Base-by-base conservation (phyloP, 2,329 filamentous ascomycete species). In the Arachnomyces sp. region DNA sequence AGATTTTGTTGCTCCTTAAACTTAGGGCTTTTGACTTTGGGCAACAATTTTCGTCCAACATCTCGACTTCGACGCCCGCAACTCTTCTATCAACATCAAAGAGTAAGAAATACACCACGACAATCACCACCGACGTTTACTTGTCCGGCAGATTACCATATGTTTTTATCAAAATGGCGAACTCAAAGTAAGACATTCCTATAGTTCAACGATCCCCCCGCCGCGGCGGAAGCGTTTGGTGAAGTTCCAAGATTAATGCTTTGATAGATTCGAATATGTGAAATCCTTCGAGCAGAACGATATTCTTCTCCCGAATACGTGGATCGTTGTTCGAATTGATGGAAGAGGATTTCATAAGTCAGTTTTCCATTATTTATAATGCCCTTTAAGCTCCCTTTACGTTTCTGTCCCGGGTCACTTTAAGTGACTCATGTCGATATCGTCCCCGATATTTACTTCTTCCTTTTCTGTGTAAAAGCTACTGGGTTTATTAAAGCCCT, bases 341-440 rank as follows among this genome's bases (percentile, higher is more conserved):
- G 92, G 92, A 16, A 77, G 90, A 48, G 89, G 88, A 13, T 98
- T 98, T 65, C 92, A 89, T 55, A 95, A 94, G 87, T 93, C 69
- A 59, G 63, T 57, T 18, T 18, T 28, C 31, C 16, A 31, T 41
- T 38, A 28, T 38, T 38, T 44, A 17, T 38, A 30, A 25, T 15
- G 45, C 45, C 37, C 31, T 30, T 25, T 42, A 28, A 16, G 3
- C 17, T 16, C 17, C 28, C 15, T 32, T 9, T 31, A 31, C 32
- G 31, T 17, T 43, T 12, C 16, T 15, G 8, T 32, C 17, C 38
- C n/a, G 17, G 12, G 7, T 18, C 14, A 4, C 14, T 12, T 5
- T 32, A 12, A 13, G 31, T 5, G n/a, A 32, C 31, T 35, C 33
- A 35, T 7, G 12, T 18, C 33, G 12, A 35, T 35, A 18, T 8